Conservation (phyloP, 495 filamentous ascomycete genomes). For the Emericellopsis terricola region DNA sequence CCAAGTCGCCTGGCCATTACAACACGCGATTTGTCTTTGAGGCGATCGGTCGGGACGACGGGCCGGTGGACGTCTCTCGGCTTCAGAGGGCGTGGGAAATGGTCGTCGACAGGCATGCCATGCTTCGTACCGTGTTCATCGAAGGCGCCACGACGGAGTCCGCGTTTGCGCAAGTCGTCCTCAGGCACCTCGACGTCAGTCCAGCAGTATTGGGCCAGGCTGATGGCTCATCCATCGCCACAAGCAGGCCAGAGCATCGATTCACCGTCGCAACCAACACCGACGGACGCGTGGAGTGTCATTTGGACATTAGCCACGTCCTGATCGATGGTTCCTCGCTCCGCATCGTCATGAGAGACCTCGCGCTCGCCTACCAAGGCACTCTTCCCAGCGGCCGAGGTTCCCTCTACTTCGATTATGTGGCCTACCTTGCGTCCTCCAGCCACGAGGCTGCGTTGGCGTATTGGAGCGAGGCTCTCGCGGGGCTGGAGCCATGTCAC, state of each 20-base stretch:
- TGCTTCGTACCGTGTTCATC: neutral
- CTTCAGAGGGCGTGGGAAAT: too few species aligned
- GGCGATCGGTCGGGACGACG: too few species aligned
- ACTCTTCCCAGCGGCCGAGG: neutral
- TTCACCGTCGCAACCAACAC: neutral
- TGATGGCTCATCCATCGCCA: neutral
- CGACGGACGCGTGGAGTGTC: neutral
- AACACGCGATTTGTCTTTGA: too few species aligned
- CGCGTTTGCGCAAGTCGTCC: neutral
- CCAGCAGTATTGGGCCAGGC: too few species aligned
- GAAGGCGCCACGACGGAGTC: neutral
- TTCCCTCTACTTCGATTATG: neutral
- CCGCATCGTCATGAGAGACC: neutral
- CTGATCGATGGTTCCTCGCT: neutral
- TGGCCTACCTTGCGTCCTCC: neutral
- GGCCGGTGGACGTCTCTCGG: too few species aligned
- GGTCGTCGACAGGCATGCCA: neutral
- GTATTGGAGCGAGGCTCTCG: neutral
- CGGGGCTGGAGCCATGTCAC: neutral
- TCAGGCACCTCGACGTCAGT: too few species aligned
- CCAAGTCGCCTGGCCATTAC: too few species aligned
- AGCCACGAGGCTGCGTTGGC: neutral
- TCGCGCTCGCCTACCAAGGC: neutral
- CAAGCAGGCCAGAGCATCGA: too few species aligned
- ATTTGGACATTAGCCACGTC: neutral